A percentile compares a stretch with the other conserved stretches of the same genome.
Conservation (phyloP, 768 basidiomycete genomes). For the Xanthoconium stramineum region DNA sequence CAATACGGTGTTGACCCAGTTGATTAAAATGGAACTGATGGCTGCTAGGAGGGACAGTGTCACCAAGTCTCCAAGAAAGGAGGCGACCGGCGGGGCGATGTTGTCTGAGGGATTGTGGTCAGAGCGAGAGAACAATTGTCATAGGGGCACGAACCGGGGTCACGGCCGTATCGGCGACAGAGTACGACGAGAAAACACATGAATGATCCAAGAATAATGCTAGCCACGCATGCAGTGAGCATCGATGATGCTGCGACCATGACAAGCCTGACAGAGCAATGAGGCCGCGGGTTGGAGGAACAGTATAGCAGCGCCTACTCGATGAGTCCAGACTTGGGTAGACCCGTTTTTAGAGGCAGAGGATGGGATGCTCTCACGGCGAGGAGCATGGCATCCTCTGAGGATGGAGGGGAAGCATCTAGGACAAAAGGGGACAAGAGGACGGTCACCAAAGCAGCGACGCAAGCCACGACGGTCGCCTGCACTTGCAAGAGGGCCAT, state of each 20-base stretch:
- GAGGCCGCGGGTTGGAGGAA: slow-evolving; percentile 2
- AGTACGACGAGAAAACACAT: slow-evolving; percentile 83
- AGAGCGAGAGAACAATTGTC: background rate
- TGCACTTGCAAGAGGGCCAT: slow-evolving; percentile 89
- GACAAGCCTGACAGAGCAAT: slow-evolving; percentile 51
- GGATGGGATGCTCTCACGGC: slow-evolving; percentile 20
- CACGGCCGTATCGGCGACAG: slow-evolving; percentile 69
- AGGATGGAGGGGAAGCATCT: slow-evolving; percentile 17
- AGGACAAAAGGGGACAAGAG: slow-evolving; percentile 65
- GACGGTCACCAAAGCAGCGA: slow-evolving; percentile 79
- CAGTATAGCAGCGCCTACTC: slow-evolving; percentile 31
- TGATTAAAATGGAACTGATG: slow-evolving; percentile 69
- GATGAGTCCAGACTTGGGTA: slow-evolving; percentile 36
- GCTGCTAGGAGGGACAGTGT: slow-evolving; percentile 81
- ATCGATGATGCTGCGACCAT: slow-evolving; percentile 78
- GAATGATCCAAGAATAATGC: slow-evolving; percentile 82
- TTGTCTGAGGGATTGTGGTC: slow-evolving; percentile 58
- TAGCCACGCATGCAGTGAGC: slow-evolving; percentile 76
- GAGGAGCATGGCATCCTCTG: slow-evolving; percentile 9
- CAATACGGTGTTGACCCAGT: slow-evolving; percentile 58
- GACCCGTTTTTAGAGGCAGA: slow-evolving; percentile 24
- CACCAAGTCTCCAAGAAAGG: slow-evolving; percentile 89
- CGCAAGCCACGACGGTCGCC: slow-evolving; percentile 82
- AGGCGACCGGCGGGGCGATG: slow-evolving; percentile 91
- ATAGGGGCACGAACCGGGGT: slow-evolving; percentile 65